A percentile compares a stretch with the other conserved stretches of the same genome.
These are phyloP conservation scores for Blastocystis sp. DNA, from an alignment of 352 stramenopile genomes.

Conservation along the genomic window DNA sequence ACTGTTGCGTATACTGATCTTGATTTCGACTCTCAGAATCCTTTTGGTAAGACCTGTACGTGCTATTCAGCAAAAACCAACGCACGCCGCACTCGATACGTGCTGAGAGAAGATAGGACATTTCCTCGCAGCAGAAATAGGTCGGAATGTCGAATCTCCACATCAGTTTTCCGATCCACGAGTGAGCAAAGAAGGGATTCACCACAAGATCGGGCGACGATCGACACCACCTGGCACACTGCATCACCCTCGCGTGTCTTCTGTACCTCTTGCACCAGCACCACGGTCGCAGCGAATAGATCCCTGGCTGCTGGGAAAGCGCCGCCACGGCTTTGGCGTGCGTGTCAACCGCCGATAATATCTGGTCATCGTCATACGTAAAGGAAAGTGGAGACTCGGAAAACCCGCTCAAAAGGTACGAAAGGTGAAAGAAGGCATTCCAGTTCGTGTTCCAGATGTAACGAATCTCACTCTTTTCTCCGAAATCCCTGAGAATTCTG, in stretches of 20 bases:
- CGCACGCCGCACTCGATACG: neutral
- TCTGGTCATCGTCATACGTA: constrained; percentile 42
- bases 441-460: constrained; percentile 49
- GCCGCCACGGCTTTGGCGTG: neutral
- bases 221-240: neutral
- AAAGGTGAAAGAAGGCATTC: constrained; percentile 44
- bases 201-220: neutral
- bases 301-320: neutral
- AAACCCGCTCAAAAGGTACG: constrained; percentile 2
- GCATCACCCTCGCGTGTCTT: neutral
- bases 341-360: neutral
- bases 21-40: neutral
- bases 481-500: neutral
- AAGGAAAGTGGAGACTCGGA: neutral
- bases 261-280: constrained; percentile 39
- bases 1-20: neutral
- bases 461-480: neutral
- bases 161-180: neutral
- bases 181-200: constrained; percentile 33
- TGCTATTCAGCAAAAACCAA: neutral
- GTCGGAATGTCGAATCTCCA: constrained; percentile 48
- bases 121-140: constrained; percentile 43
- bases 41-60: neutral
- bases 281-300: constrained; percentile 11
- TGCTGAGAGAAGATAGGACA: constrained; percentile 24